Conservation (phyloP, 495 filamentous ascomycete species). For the Penicillium manginii region DNA sequence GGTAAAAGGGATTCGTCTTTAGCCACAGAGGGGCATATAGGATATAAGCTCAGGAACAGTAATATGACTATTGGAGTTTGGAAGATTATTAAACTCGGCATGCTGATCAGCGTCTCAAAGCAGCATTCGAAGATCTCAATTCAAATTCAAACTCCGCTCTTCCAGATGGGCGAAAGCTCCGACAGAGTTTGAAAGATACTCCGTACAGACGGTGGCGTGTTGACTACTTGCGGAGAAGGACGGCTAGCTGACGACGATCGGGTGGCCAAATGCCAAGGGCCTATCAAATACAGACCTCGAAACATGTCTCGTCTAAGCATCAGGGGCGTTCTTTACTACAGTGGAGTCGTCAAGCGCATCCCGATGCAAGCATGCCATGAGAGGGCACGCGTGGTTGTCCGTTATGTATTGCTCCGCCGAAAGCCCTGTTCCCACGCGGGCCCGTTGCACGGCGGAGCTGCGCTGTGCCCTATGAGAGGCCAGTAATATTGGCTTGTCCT, state of each 20-base stretch:
- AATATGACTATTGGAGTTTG: slow-evolving; percentile 3
- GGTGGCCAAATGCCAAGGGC: slow-evolving; percentile 1
- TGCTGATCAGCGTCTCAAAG: background rate
- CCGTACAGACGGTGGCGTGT: background rate
- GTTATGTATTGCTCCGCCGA: background rate
- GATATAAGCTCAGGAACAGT: slow-evolving; percentile 17
- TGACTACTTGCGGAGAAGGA: slow-evolving; percentile 2
- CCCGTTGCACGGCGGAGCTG: slow-evolving; percentile 7
- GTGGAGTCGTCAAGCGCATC: background rate
- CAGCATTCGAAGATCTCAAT: background rate
- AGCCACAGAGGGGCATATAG: slow-evolving; percentile 10
- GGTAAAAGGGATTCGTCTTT: background rate
- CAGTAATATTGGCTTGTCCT: slow-evolving; percentile 2
- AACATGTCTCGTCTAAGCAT: background rate
- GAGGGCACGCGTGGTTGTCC: slow-evolving; percentile 3
- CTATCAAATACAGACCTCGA: background rate
- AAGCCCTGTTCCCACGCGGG: slow-evolving; percentile 6
- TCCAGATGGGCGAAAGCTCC: background rate
- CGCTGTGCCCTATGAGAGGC: background rate
- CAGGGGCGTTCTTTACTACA: background rate
- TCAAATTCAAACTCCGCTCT: background rate
- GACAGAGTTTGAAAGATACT: slow-evolving; percentile 9
- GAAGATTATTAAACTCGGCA: slow-evolving; percentile 1
- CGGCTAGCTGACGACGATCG: slow-evolving; percentile 1
- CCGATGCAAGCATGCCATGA: slow-evolving; percentile 2